Percentiles rank a stretch among this genome's conserved stretches.
Conservation (phyloP, 2,329 filamentous ascomycete genomes). For the Thelonectria discophora region DNA sequence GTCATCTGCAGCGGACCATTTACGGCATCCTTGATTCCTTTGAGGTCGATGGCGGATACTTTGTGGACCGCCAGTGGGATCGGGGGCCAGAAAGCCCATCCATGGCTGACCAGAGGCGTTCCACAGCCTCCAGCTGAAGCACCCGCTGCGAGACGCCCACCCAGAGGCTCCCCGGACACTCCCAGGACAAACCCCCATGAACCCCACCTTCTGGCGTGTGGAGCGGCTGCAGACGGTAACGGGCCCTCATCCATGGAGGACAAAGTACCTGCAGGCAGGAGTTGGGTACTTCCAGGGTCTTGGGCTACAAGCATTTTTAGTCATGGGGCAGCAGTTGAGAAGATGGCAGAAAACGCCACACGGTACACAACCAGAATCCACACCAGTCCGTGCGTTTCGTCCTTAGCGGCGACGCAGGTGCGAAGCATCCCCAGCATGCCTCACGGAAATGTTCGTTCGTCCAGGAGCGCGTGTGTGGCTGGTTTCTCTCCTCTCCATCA, state of each 20-base stretch:
- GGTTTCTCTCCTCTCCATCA: not conserved
- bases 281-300: conserved; percentile 10
- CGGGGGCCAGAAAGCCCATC: too few relatives aligned
- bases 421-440: not conserved
- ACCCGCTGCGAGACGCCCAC: not conserved
- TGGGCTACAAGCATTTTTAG: conserved; percentile 3
- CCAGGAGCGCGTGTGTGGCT: conserved; percentile 2
- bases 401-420: conserved; percentile 9
- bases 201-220: conserved; percentile 8
- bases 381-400: conserved; percentile 30
- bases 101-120: not conserved
- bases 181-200: conserved; percentile 14
- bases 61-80: not conserved
- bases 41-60: conserved; percentile 4
- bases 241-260: conserved; percentile 4
- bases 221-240: conserved; percentile 16
- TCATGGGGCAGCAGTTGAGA: not conserved
- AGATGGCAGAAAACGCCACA: conserved; percentile 14
- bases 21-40: conserved; percentile 7
- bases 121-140: conserved; percentile 6
- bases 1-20: conserved; percentile 26
- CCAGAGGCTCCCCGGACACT: not conserved
- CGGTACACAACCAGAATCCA: conserved; percentile 20
- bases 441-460: not conserved
- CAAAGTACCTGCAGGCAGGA: conserved; percentile 18